Evolutionary conservation across 2,329 filamentous ascomycete species (phyloP), one percentile per base, ranked within the genome.

Genomic region (Fusarium clavum): DNA sequence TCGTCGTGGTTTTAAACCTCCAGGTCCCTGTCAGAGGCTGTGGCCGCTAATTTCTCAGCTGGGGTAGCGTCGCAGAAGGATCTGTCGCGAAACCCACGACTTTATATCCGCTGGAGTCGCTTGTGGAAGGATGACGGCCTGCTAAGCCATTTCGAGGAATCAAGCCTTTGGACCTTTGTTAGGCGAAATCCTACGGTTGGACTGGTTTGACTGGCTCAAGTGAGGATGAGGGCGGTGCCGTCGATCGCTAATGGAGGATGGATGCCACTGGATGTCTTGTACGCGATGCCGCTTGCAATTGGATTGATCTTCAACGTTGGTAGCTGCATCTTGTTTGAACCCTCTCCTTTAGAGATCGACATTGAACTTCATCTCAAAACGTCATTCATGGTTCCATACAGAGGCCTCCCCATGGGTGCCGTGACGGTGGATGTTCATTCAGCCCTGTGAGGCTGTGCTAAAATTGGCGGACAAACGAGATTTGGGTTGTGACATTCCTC

Each of bases 381-480:
- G 24, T 25, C 24, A 22, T 22, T 16, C 16, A 45, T 45, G 10
- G 20, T 9, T 6, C 16, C 6, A 14, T 29, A 18, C 3, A 14
- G 55, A 51, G 38, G 44, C 29, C n/a, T 60, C 29, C 18, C 10
- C 1, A 1, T 10, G 22, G 2, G 4, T 18, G 22, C 5, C 4
- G 8, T 24, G 20, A 7, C 6, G n/a, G 14, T 48, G 13, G 27
- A 32, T 49, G n/a, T 8, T 22, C 8, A 16, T 5, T 41, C 44
- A 61, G 55, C 54, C 55, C 24, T 60, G 55, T 29, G 53, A 61
- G 57, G 53, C 57, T 48, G 14, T 58, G 53, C 25, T 32, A 8
- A 13, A 13, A n/a, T n/a, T n/a, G 34, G 34, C n/a, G 34, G 10
- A 27, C 45, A n/a, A 25, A 25, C 11, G 12, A 30, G 3, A 10